Evolutionary conservation across 2,329 filamentous ascomycete species (phyloP).

Genomic region (Aspergillus ibericus): DNA sequence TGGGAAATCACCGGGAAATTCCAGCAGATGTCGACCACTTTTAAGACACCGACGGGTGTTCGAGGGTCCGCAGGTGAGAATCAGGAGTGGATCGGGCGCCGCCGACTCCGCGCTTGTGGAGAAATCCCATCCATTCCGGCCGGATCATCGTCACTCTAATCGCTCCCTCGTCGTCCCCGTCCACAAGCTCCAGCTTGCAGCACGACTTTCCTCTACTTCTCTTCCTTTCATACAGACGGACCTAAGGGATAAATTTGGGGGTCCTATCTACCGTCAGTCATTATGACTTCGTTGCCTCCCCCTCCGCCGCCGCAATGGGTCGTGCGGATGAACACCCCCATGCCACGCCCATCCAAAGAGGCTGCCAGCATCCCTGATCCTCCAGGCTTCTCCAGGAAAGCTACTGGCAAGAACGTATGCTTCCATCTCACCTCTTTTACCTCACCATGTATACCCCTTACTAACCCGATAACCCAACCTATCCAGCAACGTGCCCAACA

Average conservation of each 20-base stretch:
- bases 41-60: conserved; percentile 1
- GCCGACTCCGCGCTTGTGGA: conserved; percentile 31
- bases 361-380: conserved; percentile 72
- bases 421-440: not conserved
- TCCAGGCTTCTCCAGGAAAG: conserved; percentile 68
- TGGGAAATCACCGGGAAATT: not conserved
- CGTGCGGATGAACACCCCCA: conserved; percentile 70
- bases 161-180: conserved; percentile 6
- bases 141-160: conserved; percentile 20
- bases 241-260: not conserved
- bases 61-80: conserved; percentile 14
- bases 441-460: not conserved
- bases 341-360: conserved; percentile 64
- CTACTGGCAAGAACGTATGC: conserved; percentile 43
- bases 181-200: not conserved
- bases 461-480: not conserved
- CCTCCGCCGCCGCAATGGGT: conserved; percentile 75
- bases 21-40: not conserved
- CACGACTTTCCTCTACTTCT: not conserved
- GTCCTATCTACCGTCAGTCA: conserved; percentile 4
- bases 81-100: conserved; percentile 26
- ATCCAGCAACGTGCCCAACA: conserved; percentile 35
- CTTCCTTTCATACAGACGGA: not conserved
- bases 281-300: conserved; percentile 27
- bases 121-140: conserved; percentile 20